Percentiles rank a stretch among this genome's conserved stretches.
Evolutionary conservation across 2,329 filamentous ascomycete species (phyloP).

Genomic region (Aspergillus neoniger): DNA sequence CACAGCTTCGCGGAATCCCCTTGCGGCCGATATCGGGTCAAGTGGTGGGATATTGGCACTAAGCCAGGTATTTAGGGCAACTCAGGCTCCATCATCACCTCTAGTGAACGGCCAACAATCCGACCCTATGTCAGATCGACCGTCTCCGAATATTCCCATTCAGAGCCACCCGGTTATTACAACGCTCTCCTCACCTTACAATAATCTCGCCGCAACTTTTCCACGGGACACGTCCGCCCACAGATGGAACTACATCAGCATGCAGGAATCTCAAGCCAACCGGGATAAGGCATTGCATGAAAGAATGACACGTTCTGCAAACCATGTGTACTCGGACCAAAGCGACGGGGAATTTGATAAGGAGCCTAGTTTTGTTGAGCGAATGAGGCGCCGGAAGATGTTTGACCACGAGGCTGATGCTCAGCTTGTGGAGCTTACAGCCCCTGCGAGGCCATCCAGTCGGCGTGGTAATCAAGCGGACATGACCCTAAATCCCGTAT

Average conservation of each 20-base stretch:
- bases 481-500: slow-evolving; percentile 4
- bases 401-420: slow-evolving; percentile 37
- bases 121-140: slow-evolving; percentile 48
- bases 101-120: slow-evolving; percentile 37
- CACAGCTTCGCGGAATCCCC: slow-evolving; percentile 45
- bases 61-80: slow-evolving; percentile 52
- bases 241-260: slow-evolving; percentile 46
- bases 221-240: slow-evolving; percentile 44
- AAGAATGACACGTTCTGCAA: slow-evolving; percentile 38
- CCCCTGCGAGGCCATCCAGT: slow-evolving; percentile 30
- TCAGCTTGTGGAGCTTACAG: slow-evolving; percentile 40
- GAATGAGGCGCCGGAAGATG: slow-evolving; percentile 34
- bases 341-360: slow-evolving; percentile 48
- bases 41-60: slow-evolving; percentile 46
- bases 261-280: slow-evolving; percentile 49
- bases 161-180: slow-evolving; percentile 39
- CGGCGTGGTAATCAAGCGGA: slow-evolving; percentile 5
- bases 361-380: slow-evolving; percentile 43
- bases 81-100: slow-evolving; percentile 51
- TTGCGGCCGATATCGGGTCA: slow-evolving; percentile 38
- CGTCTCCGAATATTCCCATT: slow-evolving; percentile 52
- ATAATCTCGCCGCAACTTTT: slow-evolving; percentile 34
- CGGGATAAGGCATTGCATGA: slow-evolving; percentile 38
- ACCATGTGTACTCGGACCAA: slow-evolving; percentile 36
- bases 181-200: slow-evolving; percentile 42